Evolutionary conservation across 2,329 filamentous ascomycete species (phyloP), one percentile per base, ranked within the genome.

Genomic region (Bimuria novae-zelandiae): DNA sequence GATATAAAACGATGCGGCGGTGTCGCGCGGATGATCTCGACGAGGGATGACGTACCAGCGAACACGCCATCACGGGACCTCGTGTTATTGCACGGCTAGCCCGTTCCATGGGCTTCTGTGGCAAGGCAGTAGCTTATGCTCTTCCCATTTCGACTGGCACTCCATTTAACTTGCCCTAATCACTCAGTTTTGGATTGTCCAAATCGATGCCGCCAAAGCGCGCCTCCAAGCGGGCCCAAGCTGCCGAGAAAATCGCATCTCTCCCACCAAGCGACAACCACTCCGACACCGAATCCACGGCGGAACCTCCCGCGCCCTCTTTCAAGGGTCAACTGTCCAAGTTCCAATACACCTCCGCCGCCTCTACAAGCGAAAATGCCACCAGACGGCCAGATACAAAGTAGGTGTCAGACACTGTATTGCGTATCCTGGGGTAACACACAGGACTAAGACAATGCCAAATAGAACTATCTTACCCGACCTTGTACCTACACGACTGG

Each of bases 321-420:
- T 74, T 75, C 61, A 68, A 65, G 17, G 63, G 55, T 12, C 53
- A 47, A 36, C 47, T 75, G n/a, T 52, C 61, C n/a, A 67, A 59
- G 47, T 75, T 65, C 46, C 57, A 67, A 46, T 69, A 71, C 48
- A 37, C 36, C 3, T 52, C 59, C 11, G 53, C 45, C 4, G 35
- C 45, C 8, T 47, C 27, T 2, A 19, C 37, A 7, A 33, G 52
- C 17, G 29, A 51, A 7, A 49, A 52, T 35, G 27, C 35, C 0
- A 40, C n/a, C n/a, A n/a, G n/a, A n/a, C n/a, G n/a, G n/a, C n/a
- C n/a, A n/a, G n/a, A n/a, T n/a, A n/a, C n/a, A n/a, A n/a, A n/a
- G n/a, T n/a, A n/a, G n/a, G n/a, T n/a, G n/a, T n/a, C n/a, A n/a
- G n/a, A n/a, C n/a, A n/a, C n/a, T n/a, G n/a, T n/a, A n/a, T n/a